Evolutionary conservation across 768 basidiomycete species (phyloP).

Genomic region (Psilocybe sp.): DNA sequence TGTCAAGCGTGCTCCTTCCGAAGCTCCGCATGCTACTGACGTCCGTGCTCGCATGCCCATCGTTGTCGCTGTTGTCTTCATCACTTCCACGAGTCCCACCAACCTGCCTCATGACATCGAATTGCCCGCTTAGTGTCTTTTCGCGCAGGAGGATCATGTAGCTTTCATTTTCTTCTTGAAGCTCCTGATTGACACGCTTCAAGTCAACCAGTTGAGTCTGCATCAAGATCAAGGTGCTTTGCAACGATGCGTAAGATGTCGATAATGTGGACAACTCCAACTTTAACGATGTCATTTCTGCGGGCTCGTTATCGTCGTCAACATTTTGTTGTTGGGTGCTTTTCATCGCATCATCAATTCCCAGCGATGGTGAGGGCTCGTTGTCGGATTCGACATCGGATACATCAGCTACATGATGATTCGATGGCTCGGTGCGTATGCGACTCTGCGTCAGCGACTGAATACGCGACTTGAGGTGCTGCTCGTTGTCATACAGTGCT

Average conservation of each 20-base stretch:
- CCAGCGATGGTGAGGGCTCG: slow-evolving; percentile 13
- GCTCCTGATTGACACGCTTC: slow-evolving; percentile 80
- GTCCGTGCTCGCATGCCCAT: slow-evolving; percentile 43
- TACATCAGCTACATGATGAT: slow-evolving; percentile 40
- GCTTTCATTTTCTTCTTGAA: slow-evolving; percentile 96
- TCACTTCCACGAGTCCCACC: slow-evolving; percentile 39
- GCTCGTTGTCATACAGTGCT: slow-evolving; percentile 90
- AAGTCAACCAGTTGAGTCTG: slow-evolving; percentile 85
- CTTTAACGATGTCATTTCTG: slow-evolving; percentile 81
- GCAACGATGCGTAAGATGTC: slow-evolving; percentile 79
- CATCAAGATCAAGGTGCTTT: slow-evolving; percentile 80
- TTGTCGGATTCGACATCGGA: slow-evolving; percentile 29
- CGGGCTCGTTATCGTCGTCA: slow-evolving; percentile 72
- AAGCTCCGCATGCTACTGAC: slow-evolving; percentile 55
- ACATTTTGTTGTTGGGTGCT: slow-evolving; percentile 38
- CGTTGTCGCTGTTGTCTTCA: slow-evolving; percentile 39
- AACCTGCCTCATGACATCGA: slow-evolving; percentile 71
- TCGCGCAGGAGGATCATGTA: slow-evolving; percentile 94
- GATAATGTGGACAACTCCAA: slow-evolving; percentile 86
- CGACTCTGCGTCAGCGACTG: slow-evolving; percentile 71
- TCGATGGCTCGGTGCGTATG: slow-evolving; percentile 44
- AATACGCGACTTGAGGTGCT: slow-evolving; percentile 89
- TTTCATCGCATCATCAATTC: slow-evolving; percentile 11
- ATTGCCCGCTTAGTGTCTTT: slow-evolving; percentile 86
- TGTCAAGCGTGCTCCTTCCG: slow-evolving; percentile 56